These are phyloP conservation scores for Choanephora cucurbitarum DNA, from an alignment of 371 early-diverging fungal genomes.

Conservation along the genomic window DNA sequence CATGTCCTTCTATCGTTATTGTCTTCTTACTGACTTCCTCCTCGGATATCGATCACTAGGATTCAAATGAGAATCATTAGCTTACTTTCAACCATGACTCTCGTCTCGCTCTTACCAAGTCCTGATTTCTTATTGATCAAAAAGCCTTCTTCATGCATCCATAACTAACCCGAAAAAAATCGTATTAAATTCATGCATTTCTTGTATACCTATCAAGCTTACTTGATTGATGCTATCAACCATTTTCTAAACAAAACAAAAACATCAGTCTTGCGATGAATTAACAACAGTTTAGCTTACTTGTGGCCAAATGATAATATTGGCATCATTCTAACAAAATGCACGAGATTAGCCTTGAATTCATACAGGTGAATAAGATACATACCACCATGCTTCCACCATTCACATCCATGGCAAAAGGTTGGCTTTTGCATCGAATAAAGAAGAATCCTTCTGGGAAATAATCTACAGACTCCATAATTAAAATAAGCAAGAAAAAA, in stretches of 20 bases:
- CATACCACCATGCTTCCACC: slow-evolving; percentile 45
- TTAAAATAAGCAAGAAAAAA: slow-evolving; percentile 1
- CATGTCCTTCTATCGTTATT: neutral
- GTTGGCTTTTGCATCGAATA: slow-evolving; percentile 36
- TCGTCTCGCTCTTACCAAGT: slow-evolving; percentile 30
- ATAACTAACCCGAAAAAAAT: slow-evolving; percentile 25
- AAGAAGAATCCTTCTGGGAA: slow-evolving; percentile 51
- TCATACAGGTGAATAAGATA: too few relatives aligned
- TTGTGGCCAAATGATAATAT: slow-evolving; percentile 55
- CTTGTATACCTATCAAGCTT: slow-evolving; percentile 1
- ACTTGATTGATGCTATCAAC: slow-evolving; percentile 54
- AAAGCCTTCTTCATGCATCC: slow-evolving; percentile 57
- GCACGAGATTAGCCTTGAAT: too few relatives aligned
- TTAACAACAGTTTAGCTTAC: slow-evolving; percentile 21
- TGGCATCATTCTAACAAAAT: slow-evolving; percentile 42
- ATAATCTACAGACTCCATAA: slow-evolving; percentile 22
- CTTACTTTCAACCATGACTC: neutral
- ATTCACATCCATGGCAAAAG: slow-evolving; percentile 40
- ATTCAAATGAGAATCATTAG: neutral
- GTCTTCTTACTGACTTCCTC: slow-evolving; percentile 22
- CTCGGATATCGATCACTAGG: slow-evolving; percentile 49
- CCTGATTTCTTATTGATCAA: slow-evolving; percentile 56
- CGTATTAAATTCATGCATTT: neutral
- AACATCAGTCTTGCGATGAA: neutral
- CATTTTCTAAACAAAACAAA: slow-evolving; percentile 35